Conservation (phyloP, 2,329 filamentous ascomycete species). For the Colletotrichum siamense region DNA sequence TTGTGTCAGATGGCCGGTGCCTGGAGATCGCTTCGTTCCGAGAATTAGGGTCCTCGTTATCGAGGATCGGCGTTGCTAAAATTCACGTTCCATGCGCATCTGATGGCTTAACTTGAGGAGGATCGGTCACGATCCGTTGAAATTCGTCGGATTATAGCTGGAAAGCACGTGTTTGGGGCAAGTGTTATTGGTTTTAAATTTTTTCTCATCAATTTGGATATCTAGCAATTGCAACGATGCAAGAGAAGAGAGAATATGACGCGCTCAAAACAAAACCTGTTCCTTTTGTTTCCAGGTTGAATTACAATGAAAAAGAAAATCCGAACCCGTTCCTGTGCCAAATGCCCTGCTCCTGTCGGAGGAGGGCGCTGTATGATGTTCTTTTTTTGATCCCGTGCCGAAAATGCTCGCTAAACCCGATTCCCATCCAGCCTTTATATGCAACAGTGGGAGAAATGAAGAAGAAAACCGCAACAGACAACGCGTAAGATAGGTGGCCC, state of each 20-base stretch:
- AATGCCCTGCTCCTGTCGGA: background rate
- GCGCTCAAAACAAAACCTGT: slow-evolving; percentile 14
- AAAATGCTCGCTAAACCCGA: slow-evolving; percentile 17
- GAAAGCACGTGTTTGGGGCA: too few species aligned
- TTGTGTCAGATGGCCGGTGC: background rate
- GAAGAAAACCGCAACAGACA: background rate
- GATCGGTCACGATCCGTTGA: too few species aligned
- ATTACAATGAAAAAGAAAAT: slow-evolving; percentile 17
- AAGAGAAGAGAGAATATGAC: background rate
- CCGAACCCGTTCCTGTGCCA: slow-evolving; percentile 4
- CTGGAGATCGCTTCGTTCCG: background rate
- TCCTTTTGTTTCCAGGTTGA: slow-evolving; percentile 4
- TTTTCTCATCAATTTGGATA: slow-evolving; percentile 4
- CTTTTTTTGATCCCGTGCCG: slow-evolving; percentile 11
- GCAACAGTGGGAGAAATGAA: background rate
- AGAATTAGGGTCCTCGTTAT: rapidly evolving
- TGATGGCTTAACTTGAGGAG: too few species aligned
- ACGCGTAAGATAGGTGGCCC: background rate
- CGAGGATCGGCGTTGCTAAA: background rate
- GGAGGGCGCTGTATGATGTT: background rate
- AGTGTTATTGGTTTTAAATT: background rate
- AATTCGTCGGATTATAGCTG: too few species aligned
- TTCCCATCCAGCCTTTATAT: background rate
- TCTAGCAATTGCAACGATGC: background rate
- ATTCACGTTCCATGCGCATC: background rate